phyloP scores from a whole-genome alignment of 116 monocot species.

The Zostera marina region DNA sequence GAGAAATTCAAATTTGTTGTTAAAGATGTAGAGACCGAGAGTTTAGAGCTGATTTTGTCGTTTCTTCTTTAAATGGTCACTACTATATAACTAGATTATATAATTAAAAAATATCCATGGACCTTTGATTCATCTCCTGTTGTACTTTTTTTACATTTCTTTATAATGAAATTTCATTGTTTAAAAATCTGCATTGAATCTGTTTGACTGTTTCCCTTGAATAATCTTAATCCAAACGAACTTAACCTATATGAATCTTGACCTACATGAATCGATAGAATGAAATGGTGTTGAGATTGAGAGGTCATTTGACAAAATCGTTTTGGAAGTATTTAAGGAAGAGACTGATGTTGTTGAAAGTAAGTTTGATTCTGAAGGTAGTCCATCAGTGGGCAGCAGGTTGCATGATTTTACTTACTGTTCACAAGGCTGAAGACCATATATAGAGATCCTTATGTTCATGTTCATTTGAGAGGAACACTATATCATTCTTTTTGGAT shows the following conservation, averaged over 20 bases:
- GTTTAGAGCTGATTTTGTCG: no score
- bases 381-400: conserved; percentile 72
- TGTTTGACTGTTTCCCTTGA: no score
- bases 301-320: conserved; percentile 62
- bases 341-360: conserved; percentile 31
- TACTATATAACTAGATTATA: no score
- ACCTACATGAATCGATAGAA: conserved; percentile 75
- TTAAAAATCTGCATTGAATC: no score
- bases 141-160: no score
- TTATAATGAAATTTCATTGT: no score
- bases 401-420: conserved; percentile 53
- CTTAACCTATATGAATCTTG: conserved; percentile 43
- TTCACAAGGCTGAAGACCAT: conserved; percentile 90
- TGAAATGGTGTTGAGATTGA: conserved; percentile 59
- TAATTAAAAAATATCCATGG: no score
- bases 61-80: conserved; percentile 9
- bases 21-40: conserved; percentile 22
- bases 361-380: conserved; percentile 57
- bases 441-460: conserved; percentile 76
- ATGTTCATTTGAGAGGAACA: conserved; percentile 78
- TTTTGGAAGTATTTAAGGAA: conserved; percentile 65
- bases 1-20: conserved; percentile 85
- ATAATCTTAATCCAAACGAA: conserved; percentile 58
- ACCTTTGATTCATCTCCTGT: no score
- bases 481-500: conserved; percentile 12